These are phyloP conservation scores for Fusarium stilboides DNA, from an alignment of 2,329 filamentous ascomycete genomes.

Conservation along the genomic window DNA sequence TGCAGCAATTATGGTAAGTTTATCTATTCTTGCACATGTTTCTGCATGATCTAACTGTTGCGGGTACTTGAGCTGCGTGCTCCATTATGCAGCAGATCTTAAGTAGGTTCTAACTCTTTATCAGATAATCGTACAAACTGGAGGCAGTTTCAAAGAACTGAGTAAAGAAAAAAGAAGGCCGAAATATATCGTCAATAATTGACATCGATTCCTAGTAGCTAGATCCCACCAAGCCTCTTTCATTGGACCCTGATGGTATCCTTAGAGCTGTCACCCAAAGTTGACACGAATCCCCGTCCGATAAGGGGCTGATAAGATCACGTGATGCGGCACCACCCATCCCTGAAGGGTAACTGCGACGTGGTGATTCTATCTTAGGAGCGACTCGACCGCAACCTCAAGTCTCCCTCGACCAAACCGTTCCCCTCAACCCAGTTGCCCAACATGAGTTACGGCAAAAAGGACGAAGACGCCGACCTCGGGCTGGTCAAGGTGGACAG, in stretches of 20 bases:
- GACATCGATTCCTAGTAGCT: no score
- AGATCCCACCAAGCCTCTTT: no score
- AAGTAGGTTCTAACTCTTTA: background rate
- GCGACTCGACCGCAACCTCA: slow-evolving; percentile 53
- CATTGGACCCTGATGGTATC: background rate
- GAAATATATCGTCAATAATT: no score
- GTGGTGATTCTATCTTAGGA: slow-evolving; percentile 56
- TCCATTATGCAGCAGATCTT: slow-evolving; percentile 24
- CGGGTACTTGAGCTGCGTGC: slow-evolving; percentile 22
- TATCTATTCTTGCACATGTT: background rate
- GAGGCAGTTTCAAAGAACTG: no score
- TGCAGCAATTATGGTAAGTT: background rate
- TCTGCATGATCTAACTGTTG: background rate
- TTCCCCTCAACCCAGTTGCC: slow-evolving; percentile 56
- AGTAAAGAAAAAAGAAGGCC: no score
- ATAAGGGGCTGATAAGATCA: slow-evolving; percentile 53
- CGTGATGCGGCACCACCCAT: slow-evolving; percentile 52
- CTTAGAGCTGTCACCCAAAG: slow-evolving; percentile 30
- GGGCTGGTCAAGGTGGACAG: slow-evolving; percentile 97
- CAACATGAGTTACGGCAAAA: slow-evolving; percentile 97
- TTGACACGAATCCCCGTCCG: slow-evolving; percentile 49
- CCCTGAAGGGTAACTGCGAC: slow-evolving; percentile 56
- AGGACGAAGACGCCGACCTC: slow-evolving; percentile 97
- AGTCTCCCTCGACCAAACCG: slow-evolving; percentile 54
- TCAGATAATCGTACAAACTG: no score